Base-by-base conservation (phyloP, 1,139 yeast genomes). In the Geotrichum carabidarum region DNA sequence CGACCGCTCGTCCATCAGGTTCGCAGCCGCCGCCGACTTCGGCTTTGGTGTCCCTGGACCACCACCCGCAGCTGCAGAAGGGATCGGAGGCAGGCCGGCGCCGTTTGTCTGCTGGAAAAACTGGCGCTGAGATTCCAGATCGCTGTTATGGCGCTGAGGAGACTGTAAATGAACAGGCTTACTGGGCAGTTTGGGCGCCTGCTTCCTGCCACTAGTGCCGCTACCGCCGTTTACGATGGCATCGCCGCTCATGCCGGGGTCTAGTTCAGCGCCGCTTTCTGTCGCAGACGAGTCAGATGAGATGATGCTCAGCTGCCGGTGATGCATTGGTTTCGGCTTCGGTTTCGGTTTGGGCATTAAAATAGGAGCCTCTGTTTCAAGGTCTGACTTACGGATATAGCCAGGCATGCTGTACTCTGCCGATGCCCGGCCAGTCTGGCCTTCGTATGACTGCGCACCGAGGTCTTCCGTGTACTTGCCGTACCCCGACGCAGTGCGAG, bases 401-500 rank as follows among this genome's bases (percentile, higher is more conserved):
- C 27, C 27, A 3, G 3, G 27, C 27, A 22, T 22, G 27, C 5
- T 22, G 27, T 22, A 22, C 27, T 22, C 27, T 3, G 5, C 27
- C 5, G 37, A 34, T n/a, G 12, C 14, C 14, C 14, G 37, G 14
- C 6, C 6, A 34, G 14, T 2, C 37, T 34, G 37, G 4, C 6
- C 37, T 34, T 34, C 37, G 7, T 34, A 34, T n/a, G 44, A 5
- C 44, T 11, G 27, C 30, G 14, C 30, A 7, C 8, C 44, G 37
- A 35, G 48, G 8, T 61, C 63, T 53, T 80, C 86, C 0, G 90
- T 84, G 65, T 77, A 85, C 62, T 80, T 79, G 2, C 95, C 95
- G 65, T 87, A 87, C 0, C 95, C 95, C 14, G 73, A 70, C 0
- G 95, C 95, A 0, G 90, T 82, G 62, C 74, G 66, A 0, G 78